phyloP scores from a whole-genome alignment of 2,329 filamentous ascomycete genomes.

The Xylariaceae sp. region DNA sequence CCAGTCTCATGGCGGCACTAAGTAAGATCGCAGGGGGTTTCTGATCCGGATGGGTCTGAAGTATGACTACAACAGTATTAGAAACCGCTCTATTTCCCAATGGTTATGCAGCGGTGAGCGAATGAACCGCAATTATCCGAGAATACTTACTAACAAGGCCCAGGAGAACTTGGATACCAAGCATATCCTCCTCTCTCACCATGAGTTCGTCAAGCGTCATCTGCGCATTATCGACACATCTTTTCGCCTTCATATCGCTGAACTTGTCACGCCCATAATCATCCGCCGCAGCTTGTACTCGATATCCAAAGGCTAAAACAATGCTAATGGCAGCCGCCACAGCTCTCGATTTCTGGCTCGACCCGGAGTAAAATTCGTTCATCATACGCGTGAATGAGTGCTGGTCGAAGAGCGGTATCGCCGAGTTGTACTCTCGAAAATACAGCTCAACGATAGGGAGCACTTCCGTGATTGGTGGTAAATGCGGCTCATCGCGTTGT shows the following conservation, averaged over 20 bases:
- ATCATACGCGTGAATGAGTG: slow-evolving; percentile 32
- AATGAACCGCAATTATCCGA: too few species aligned
- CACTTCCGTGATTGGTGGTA: slow-evolving; percentile 31
- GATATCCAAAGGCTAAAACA: slow-evolving; percentile 33
- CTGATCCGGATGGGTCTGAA: slow-evolving; percentile 32
- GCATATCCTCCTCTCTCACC: slow-evolving; percentile 31
- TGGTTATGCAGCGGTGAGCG: too few species aligned
- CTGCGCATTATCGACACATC: slow-evolving; percentile 35
- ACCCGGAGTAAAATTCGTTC: slow-evolving; percentile 29
- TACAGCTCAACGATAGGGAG: slow-evolving; percentile 33
- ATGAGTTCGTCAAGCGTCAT: slow-evolving; percentile 34
- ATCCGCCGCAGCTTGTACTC: slow-evolving; percentile 17
- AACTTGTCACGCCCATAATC: slow-evolving; percentile 11
- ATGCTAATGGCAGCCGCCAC: slow-evolving; percentile 36
- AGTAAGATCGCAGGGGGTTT: slow-evolving; percentile 34
- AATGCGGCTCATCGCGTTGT: not conserved
- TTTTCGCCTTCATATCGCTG: slow-evolving; percentile 15
- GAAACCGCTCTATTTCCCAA: not conserved
- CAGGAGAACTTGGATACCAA: slow-evolving; percentile 35
- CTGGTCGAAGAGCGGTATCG: slow-evolving; percentile 35
- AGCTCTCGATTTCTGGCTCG: slow-evolving; percentile 19
- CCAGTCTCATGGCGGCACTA: slow-evolving; percentile 34
- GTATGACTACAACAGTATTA: slow-evolving; percentile 23
- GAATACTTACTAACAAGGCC: slow-evolving; percentile 29
- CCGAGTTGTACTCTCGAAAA: slow-evolving; percentile 31